Conservation (phyloP, 345 rosid genomes). For the Erucastrum elatum region DNA sequence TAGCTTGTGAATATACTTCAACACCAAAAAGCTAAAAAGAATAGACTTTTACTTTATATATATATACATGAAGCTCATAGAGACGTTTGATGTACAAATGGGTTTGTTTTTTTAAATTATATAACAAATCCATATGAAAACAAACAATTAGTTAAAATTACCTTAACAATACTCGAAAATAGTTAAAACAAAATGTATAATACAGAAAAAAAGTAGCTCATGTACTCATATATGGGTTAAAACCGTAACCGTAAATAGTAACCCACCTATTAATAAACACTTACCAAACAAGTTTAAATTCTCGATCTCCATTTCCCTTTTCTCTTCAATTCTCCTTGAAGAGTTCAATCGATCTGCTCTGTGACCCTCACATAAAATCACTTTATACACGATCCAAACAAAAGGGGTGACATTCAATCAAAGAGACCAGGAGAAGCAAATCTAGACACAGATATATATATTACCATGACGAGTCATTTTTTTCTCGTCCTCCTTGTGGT, state of each 20-base stretch:
- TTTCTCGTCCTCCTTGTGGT: background rate
- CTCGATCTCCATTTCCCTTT: constrained; percentile 5
- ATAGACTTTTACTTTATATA: too few species aligned
- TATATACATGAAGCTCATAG: background rate
- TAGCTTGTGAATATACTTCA: background rate
- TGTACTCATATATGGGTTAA: background rate
- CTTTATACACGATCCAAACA: background rate
- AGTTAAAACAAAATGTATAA: background rate
- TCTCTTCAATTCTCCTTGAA: constrained; percentile 2
- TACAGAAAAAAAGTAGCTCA: constrained; percentile 2
- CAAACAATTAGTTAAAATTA: constrained; percentile 1
- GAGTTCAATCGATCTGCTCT: background rate
- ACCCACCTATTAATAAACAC: background rate
- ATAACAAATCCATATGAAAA: background rate
- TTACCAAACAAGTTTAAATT: constrained; percentile 18
- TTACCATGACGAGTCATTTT: constrained; percentile 7
- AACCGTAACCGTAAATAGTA: constrained; percentile 5
- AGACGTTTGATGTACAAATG: background rate
- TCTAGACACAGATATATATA: background rate
- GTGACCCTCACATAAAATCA: background rate
- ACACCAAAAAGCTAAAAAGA: too few species aligned
- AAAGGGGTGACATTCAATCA: background rate
- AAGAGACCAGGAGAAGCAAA: background rate
- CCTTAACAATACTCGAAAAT: constrained; percentile 17
- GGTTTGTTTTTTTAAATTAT: background rate